Evolutionary conservation across 768 basidiomycete species (phyloP).

Genomic region (Ephemerocybe angulata): DNA sequence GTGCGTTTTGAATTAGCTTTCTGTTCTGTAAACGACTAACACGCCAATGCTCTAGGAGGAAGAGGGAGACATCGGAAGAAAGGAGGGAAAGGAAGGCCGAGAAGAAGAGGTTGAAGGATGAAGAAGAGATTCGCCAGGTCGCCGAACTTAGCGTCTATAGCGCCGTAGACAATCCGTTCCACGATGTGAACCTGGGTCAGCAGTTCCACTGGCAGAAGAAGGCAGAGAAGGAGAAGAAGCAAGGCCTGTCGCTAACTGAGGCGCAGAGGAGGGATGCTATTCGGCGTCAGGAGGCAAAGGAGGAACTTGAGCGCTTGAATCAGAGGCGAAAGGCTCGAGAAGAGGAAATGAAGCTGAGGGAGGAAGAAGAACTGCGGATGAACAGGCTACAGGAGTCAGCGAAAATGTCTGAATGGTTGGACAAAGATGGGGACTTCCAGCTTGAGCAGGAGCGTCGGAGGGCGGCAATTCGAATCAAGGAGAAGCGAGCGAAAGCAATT

Average conservation of each 20-base stretch:
- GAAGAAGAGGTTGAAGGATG: slow-evolving; percentile 76
- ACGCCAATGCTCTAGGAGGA: slow-evolving; percentile 54
- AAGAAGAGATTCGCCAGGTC: slow-evolving; percentile 88
- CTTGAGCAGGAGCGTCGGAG: slow-evolving; percentile 88
- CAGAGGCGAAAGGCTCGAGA: slow-evolving; percentile 88
- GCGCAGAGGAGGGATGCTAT: slow-evolving; percentile 75
- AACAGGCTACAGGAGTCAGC: slow-evolving; percentile 88
- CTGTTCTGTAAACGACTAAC: slow-evolving; percentile 11
- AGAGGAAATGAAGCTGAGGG: slow-evolving; percentile 79
- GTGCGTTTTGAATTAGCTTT: slow-evolving; percentile 25
- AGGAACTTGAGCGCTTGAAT: slow-evolving; percentile 91
- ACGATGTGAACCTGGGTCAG: slow-evolving; percentile 93
- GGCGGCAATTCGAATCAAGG: slow-evolving; percentile 91
- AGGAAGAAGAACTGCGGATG: slow-evolving; percentile 91
- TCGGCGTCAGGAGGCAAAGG: slow-evolving; percentile 86
- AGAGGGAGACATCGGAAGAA: slow-evolving; percentile 85
- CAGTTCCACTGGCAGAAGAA: slow-evolving; percentile 99
- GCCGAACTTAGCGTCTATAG: slow-evolving; percentile 96
- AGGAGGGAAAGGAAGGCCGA: slow-evolving; percentile 82
- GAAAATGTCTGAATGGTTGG: slow-evolving; percentile 97
- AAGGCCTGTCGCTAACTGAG: slow-evolving; percentile 77
- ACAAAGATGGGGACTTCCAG: slow-evolving; percentile 96
- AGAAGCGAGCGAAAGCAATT: slow-evolving; percentile 97
- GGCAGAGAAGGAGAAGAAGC: slow-evolving; percentile 90
- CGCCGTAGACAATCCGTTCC: slow-evolving; percentile 96